Conservation (phyloP, 345 rosid genomes). For the Aquilaria malaccensis region DNA sequence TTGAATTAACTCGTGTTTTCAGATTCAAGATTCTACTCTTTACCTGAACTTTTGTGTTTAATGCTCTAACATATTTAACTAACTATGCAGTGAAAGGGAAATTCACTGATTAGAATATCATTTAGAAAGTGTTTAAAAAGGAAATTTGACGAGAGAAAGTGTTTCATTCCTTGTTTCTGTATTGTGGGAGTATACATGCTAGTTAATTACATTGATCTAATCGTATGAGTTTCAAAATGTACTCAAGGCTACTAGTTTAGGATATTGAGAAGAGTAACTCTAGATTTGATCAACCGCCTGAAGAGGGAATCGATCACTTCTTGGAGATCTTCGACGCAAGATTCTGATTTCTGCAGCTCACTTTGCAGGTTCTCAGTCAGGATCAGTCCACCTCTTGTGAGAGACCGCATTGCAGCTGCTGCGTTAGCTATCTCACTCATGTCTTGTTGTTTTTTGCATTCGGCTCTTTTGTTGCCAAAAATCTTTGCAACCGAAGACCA, state of each 20-base stretch:
- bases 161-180: no score
- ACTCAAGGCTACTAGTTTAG: slow-evolving; percentile 1
- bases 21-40: no score
- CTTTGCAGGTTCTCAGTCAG: slow-evolving; percentile 8
- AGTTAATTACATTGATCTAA: no score
- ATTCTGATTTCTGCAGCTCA: slow-evolving; percentile 21
- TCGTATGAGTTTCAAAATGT: no score
- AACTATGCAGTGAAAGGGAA: no score
- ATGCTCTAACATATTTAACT: no score
- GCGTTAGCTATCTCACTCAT: slow-evolving; percentile 25
- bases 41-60: no score
- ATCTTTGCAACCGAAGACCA: slow-evolving; percentile 38
- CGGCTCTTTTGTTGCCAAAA: slow-evolving; percentile 19
- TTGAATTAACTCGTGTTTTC: no score
- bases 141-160: no score
- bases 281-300: slow-evolving; percentile 36
- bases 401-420: slow-evolving; percentile 23
- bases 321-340: slow-evolving; percentile 42
- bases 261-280: slow-evolving; percentile 42
- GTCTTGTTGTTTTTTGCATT: slow-evolving; percentile 12
- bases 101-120: no score
- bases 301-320: slow-evolving; percentile 33
- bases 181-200: no score
- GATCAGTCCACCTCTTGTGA: slow-evolving; percentile 11
- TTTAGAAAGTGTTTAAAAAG: no score